phyloP scores from a whole-genome alignment of 305 asterid species.

The Nicotiana rustica region DNA sequence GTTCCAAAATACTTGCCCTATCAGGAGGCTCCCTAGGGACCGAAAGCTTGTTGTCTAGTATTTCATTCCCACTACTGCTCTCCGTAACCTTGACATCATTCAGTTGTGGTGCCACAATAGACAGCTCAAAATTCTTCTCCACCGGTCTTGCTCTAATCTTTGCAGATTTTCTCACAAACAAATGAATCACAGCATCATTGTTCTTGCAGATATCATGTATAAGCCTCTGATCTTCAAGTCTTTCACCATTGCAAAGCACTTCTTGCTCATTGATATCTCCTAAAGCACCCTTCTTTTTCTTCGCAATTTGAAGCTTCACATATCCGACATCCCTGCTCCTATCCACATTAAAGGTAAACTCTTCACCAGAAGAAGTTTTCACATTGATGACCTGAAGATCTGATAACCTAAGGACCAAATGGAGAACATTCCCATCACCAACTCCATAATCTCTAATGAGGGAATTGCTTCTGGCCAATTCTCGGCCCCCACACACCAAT shows the following conservation, averaged over 20 bases:
- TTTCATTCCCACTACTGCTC: constrained; percentile 44
- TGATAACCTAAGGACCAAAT: constrained; percentile 77
- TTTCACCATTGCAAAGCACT: constrained; percentile 76
- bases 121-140: constrained; percentile 80
- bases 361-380: constrained; percentile 80
- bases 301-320: constrained; percentile 73
- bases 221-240: constrained; percentile 80
- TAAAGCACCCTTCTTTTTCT: constrained; percentile 51
- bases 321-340: constrained; percentile 78
- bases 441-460: constrained; percentile 82
- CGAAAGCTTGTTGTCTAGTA: constrained; percentile 40
- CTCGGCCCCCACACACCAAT: constrained; percentile 87
- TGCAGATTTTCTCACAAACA: constrained; percentile 74
- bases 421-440: constrained; percentile 80
- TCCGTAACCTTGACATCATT: constrained; percentile 46
- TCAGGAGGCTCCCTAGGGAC: constrained; percentile 56
- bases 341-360: constrained; percentile 74
- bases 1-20: constrained; percentile 64
- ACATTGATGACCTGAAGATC: constrained; percentile 78
- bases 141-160: constrained; percentile 78
- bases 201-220: constrained; percentile 73
- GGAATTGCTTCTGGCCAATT: constrained; percentile 83
- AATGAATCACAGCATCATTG: constrained; percentile 79
- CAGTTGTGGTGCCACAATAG: constrained; percentile 60
- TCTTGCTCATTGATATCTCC: constrained; percentile 69